These are phyloP conservation scores for Debaryomyces castellii DNA, from an alignment of 805 yeast genomes.

Conservation along the genomic window DNA sequence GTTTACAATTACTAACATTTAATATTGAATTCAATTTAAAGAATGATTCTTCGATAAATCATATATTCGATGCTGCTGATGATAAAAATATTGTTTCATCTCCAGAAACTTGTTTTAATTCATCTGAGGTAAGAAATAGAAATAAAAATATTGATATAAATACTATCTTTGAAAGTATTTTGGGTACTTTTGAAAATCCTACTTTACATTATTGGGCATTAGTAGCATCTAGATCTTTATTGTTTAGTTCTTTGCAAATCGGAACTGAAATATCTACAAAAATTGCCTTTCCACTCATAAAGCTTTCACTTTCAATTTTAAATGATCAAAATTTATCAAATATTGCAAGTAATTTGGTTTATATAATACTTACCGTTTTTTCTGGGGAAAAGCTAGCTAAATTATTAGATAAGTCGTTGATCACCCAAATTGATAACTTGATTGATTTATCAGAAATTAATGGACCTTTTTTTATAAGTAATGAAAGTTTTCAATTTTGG, in stretches of 20 bases:
- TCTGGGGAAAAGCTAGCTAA: conserved; percentile 8
- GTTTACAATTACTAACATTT: conserved; percentile 17
- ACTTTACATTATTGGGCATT: conserved; percentile 24
- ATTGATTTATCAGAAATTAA: conserved; percentile 56
- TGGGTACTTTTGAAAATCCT: conserved; percentile 21
- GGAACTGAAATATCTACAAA: not conserved
- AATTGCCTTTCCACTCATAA: conserved; percentile 22
- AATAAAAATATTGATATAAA: conserved; percentile 8
- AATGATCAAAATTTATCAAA: conserved; percentile 25
- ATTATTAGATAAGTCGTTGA: conserved; percentile 38
- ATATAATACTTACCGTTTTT: conserved; percentile 10
- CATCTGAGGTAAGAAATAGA: not conserved
- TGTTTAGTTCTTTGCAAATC: not conserved
- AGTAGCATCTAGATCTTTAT: conserved; percentile 11
- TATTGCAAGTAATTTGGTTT: conserved; percentile 33
- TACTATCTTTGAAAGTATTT: conserved; percentile 13
- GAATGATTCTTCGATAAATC: too few relatives aligned
- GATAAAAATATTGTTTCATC: too few relatives aligned
- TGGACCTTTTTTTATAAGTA: conserved; percentile 54
- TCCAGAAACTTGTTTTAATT: not conserved
- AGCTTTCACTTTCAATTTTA: conserved; percentile 34
- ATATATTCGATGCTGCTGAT: not conserved
- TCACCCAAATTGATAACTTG: conserved; percentile 48
- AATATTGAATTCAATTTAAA: conserved; percentile 12
- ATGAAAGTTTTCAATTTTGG: conserved; percentile 59